Base-by-base conservation (phyloP, 768 basidiomycete species). In the Lactarius sanguifluus region DNA sequence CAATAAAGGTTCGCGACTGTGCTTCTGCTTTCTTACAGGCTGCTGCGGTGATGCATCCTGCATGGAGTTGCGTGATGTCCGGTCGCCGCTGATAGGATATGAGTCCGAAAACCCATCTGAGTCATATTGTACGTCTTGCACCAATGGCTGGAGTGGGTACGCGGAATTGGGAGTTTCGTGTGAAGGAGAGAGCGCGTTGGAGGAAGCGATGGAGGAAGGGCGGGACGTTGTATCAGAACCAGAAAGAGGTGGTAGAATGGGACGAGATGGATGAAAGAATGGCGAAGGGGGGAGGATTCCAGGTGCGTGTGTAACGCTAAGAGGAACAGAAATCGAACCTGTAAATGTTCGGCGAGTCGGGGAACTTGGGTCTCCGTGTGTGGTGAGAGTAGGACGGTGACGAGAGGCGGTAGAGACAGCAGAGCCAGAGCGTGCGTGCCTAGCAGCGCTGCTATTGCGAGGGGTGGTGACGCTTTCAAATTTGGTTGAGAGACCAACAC, bases 261-360 rank as follows among this genome's bases (percentile, higher is more conserved):
- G 91, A 59, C 86, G 81, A 5, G 86, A 83, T 5, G 90, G 89
- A 25, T 81, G 85, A 73, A 92, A 92, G 78, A 93, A 92, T 8
- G 89, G 87, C 5, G 90, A 85, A 12, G 90, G 86, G 18, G 92
- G 90, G 63, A 87, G 85, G 23, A 92, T 89, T 38, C 90, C 91
- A 54, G 85, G 84, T 15, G 87, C 86, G 74, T 91, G 88, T 0
- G 88, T 87, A 1, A 65, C 65, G 45, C 60, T 65, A 41, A 61
- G 59, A 40, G 66, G 58, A 15, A 71, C n/a, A 60, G 68, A 57
- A 23, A 18, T 38, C 16, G 66, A 54, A 58, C 30, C 23, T 10
- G 50, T 16, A 20, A 65, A 71, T 30, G 64, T 30, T 52, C 57
- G 59, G 36, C 58, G 65, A 28, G 65, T 45, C 2, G 70, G 68